phyloP scores from a whole-genome alignment of 2,329 filamentous ascomycete species.

The Monilinia fructicola region DNA sequence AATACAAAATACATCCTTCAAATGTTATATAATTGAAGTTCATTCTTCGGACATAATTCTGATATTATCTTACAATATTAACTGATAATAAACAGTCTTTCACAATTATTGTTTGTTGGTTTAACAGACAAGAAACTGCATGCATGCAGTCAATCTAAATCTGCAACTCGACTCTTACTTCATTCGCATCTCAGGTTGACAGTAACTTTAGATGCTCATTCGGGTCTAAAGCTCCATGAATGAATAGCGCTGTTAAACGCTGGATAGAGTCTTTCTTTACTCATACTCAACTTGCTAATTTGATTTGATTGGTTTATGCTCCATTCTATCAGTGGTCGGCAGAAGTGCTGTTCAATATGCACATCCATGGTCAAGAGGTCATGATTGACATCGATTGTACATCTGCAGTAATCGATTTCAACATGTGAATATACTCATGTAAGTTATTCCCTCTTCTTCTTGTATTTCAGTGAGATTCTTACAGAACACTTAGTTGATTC shows the following conservation, averaged over 20 bases:
- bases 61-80: too few relatives aligned
- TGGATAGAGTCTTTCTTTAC: too few relatives aligned
- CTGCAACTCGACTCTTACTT: not conserved
- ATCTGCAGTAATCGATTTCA: conserved; percentile 10
- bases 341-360: not conserved
- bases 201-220: not conserved
- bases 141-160: not conserved
- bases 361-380: not conserved
- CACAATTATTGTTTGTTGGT: too few relatives aligned
- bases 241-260: not conserved
- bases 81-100: too few relatives aligned
- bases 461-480: not conserved
- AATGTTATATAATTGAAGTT: too few relatives aligned
- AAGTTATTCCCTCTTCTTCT: not conserved
- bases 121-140: too few relatives aligned
- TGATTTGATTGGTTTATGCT: not conserved
- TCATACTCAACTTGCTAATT: not conserved
- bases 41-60: too few relatives aligned
- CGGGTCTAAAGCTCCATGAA: too few relatives aligned
- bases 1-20: too few relatives aligned
- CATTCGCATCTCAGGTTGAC: not conserved
- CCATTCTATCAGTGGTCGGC: not conserved
- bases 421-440: not conserved
- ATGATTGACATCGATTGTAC: not conserved
- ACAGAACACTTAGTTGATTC: not conserved